Percentiles rank a stretch among this genome's conserved stretches.
phyloP scores from a whole-genome alignment of 257 asterid genomes.

The Solanum sejunctum region DNA sequence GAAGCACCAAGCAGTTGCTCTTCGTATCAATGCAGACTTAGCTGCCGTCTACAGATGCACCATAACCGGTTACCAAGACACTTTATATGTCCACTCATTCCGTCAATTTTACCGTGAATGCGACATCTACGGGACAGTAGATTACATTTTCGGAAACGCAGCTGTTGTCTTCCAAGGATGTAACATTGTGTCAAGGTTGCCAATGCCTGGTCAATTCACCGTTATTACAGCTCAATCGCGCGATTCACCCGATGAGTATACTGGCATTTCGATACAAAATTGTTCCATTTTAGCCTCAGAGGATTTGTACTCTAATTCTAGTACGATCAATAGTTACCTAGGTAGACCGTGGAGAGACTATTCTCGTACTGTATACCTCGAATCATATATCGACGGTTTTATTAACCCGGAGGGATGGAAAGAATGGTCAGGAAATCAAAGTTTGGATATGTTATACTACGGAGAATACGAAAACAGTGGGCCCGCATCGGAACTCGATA shows the following conservation, averaged over 20 bases:
- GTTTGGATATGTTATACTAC: constrained; percentile 52
- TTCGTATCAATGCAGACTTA: constrained; percentile 62
- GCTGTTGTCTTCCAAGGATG: constrained; percentile 72
- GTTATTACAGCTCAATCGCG: constrained; percentile 74
- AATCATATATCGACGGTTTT: constrained; percentile 51
- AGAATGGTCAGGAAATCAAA: constrained; percentile 45
- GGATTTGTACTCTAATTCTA: constrained; percentile 28
- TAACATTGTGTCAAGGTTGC: constrained; percentile 56
- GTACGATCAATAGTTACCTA: constrained; percentile 36
- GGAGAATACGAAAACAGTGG: constrained; percentile 77
- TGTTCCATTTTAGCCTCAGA: constrained; percentile 56
- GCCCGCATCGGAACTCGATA: constrained; percentile 45
- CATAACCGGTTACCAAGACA: constrained; percentile 63
- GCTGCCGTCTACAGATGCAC: constrained; percentile 58
- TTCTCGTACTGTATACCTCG: constrained; percentile 49
- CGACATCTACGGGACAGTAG: constrained; percentile 71
- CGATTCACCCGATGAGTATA: constrained; percentile 29
- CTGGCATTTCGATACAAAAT: constrained; percentile 71
- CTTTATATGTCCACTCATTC: constrained; percentile 62
- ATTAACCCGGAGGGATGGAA: constrained; percentile 56
- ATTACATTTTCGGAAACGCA: constrained; percentile 86
- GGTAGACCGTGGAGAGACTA: constrained; percentile 86
- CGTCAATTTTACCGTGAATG: constrained; percentile 86
- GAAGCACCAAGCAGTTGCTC: constrained; percentile 86
- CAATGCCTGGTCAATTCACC: constrained; percentile 51